Conservation (phyloP, 2,329 filamentous ascomycete genomes). For the Aspergillus quadricinctus region DNA sequence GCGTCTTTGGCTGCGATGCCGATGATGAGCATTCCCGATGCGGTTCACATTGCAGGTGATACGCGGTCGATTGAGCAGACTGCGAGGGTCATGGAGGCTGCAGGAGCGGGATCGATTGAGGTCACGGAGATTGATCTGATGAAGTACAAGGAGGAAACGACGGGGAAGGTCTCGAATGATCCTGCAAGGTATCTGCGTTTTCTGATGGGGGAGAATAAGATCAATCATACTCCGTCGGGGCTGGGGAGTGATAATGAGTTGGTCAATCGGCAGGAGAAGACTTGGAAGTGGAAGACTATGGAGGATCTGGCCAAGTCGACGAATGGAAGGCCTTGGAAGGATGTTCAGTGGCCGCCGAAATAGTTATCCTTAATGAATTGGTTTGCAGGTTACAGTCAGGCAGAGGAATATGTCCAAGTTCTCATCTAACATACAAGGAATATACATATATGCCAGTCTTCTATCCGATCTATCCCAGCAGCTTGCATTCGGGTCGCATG, state of each 20-base stretch:
- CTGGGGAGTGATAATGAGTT: conserved; percentile 26
- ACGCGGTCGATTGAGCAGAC: conserved; percentile 20
- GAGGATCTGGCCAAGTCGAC: conserved; percentile 22
- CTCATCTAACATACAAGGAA: background rate
- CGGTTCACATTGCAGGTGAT: conserved; percentile 25
- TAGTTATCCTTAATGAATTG: background rate
- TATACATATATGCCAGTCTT: background rate
- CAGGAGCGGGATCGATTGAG: conserved; percentile 20
- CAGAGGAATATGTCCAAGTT: background rate
- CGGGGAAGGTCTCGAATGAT: conserved; percentile 15
- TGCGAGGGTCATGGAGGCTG: conserved; percentile 22
- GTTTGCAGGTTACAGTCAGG: background rate
- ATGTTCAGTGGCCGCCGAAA: conserved; percentile 13
- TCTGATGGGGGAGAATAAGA: conserved; percentile 31
- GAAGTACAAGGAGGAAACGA: conserved; percentile 21
- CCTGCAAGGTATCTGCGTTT: conserved; percentile 29
- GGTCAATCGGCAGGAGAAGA: conserved; percentile 24
- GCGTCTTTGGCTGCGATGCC: conserved; percentile 21
- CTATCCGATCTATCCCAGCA: background rate
- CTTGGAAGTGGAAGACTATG: conserved; percentile 30
- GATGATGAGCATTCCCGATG: conserved; percentile 18
- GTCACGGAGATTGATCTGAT: conserved; percentile 19
- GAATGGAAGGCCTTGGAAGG: conserved; percentile 21
- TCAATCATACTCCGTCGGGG: conserved; percentile 16
- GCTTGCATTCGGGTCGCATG: too few species aligned